Conservation (phyloP, 2,329 filamentous ascomycete species). For the Xylariomycetidae sp. region DNA sequence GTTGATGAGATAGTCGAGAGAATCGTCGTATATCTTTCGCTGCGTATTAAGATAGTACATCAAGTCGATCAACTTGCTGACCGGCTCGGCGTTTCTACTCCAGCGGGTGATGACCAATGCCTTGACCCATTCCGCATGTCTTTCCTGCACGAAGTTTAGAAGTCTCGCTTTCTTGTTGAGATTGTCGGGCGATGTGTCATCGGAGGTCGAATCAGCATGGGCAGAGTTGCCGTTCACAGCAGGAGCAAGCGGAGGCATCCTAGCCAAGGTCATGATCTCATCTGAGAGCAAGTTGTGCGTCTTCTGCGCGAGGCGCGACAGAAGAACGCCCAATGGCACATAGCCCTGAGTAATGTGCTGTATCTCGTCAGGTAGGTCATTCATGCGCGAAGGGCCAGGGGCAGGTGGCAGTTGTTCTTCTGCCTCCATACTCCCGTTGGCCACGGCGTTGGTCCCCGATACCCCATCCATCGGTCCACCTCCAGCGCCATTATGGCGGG, state of each 20-base stretch:
- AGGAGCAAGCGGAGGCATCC: conserved; percentile 56
- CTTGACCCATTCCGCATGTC: conserved; percentile 88
- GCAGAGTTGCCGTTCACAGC: conserved; percentile 48
- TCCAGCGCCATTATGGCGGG: conserved; percentile 15
- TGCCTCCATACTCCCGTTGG: conserved; percentile 23
- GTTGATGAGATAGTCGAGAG: conserved; percentile 60
- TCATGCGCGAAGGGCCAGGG: conserved; percentile 36
- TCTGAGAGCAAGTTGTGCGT: conserved; percentile 75
- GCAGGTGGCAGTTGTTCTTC: conserved; percentile 20
- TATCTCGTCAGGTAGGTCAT: conserved; percentile 58
- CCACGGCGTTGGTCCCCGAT: conserved; percentile 22
- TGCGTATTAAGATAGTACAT: conserved; percentile 67
- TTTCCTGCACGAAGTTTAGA: conserved; percentile 72
- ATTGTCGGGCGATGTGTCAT: conserved; percentile 61
- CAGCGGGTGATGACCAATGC: conserved; percentile 86
- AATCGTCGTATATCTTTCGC: conserved; percentile 53
- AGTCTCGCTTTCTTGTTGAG: conserved; percentile 70
- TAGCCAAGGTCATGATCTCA: conserved; percentile 64
- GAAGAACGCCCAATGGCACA: conserved; percentile 67
- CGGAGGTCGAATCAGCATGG: conserved; percentile 31
- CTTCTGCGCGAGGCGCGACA: conserved; percentile 75
- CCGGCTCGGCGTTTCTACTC: conserved; percentile 72
- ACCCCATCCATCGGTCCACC: conserved; percentile 12
- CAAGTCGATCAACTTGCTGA: conserved; percentile 85
- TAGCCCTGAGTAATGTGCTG: conserved; percentile 72